These are phyloP conservation scores for Mixia osmundae DNA, from an alignment of 1,284 basidiomycete species.

Conservation along the genomic window DNA sequence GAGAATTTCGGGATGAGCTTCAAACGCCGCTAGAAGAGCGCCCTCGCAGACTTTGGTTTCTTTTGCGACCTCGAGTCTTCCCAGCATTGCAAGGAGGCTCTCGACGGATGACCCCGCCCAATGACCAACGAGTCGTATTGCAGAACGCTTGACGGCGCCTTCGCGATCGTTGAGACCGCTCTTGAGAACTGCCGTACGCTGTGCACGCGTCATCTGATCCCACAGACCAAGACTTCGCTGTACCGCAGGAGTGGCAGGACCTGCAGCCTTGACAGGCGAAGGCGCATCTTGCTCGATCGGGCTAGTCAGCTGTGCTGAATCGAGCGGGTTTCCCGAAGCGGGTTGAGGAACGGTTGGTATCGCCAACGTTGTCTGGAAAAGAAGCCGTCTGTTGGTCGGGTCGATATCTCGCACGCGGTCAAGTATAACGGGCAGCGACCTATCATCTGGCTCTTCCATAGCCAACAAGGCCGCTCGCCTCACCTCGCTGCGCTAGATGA, in stretches of 20 bases:
- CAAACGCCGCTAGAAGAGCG: conserved; percentile 39
- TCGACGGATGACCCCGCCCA: conserved; percentile 38
- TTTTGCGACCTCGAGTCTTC: conserved; percentile 10
- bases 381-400: conserved; percentile 49
- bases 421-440: conserved; percentile 44
- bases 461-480: not conserved
- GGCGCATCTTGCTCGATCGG: too few relatives aligned
- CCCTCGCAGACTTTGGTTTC: conserved; percentile 38
- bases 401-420: conserved; percentile 68
- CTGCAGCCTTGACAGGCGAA: too few relatives aligned
- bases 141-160: conserved; percentile 50
- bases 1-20: conserved; percentile 34
- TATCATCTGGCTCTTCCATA: conserved; percentile 42
- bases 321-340: too few relatives aligned
- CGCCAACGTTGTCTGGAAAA: conserved; percentile 41
- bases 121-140: conserved; percentile 44
- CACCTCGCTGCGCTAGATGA: too few relatives aligned
- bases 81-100: conserved; percentile 3
- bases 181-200: conserved; percentile 51
- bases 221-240: too few relatives aligned
- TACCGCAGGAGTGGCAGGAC: too few relatives aligned
- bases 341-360: too few relatives aligned
- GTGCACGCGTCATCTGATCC: conserved; percentile 48
- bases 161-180: conserved; percentile 77
- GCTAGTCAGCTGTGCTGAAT: too few relatives aligned